phyloP scores from a whole-genome alignment of 768 basidiomycete species.

The Suillus lakei region DNA sequence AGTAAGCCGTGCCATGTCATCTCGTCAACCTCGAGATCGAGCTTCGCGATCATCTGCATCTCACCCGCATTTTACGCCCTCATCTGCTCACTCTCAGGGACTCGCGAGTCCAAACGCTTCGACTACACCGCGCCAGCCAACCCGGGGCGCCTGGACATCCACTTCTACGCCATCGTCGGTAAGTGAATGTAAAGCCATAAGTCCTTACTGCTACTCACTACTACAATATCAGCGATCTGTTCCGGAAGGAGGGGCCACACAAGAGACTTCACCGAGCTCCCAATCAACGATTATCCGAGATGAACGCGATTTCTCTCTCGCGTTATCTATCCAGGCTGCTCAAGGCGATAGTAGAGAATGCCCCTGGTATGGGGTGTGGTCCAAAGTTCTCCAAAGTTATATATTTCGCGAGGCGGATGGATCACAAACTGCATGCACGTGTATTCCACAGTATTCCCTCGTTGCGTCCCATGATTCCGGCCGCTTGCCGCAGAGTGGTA shows the following conservation, averaged over 20 bases:
- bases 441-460: not conserved
- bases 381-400: not conserved
- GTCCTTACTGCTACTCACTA: not conserved
- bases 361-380: slow-evolving; percentile 8
- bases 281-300: not conserved
- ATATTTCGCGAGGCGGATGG: not conserved
- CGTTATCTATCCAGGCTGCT: not conserved
- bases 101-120: not conserved
- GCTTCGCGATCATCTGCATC: not conserved
- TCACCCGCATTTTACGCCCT: not conserved
- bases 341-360: slow-evolving; percentile 3
- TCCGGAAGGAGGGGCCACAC: not conserved
- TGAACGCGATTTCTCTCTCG: not conserved
- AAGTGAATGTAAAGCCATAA: not conserved
- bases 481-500: not conserved
- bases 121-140: not conserved
- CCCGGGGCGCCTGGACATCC: not conserved
- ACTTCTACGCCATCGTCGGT: not conserved
- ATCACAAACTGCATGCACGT: not conserved
- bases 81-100: not conserved
- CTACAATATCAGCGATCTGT: not conserved
- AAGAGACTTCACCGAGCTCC: not conserved
- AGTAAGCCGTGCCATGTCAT: not conserved
- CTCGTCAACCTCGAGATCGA: not conserved
- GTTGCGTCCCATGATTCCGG: slow-evolving; percentile 1